Evolutionary conservation across 1,139 yeast genomes (phyloP).

Genomic region (Saccharomycopsis crataegensis): DNA sequence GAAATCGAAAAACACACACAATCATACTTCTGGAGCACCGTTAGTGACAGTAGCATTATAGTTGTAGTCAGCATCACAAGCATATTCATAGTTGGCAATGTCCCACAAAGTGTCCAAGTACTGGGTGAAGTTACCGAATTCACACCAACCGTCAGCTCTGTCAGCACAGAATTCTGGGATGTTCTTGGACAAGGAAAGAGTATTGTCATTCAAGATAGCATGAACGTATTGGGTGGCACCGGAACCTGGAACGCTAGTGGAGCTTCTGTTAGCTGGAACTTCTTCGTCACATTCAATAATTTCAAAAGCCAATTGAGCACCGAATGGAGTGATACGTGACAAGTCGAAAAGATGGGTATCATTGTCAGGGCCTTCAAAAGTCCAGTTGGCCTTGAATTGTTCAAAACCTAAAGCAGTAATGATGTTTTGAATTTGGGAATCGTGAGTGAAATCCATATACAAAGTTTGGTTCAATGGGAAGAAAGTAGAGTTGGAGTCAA

Average conservation of each 20-base stretch:
- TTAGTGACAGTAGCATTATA: constrained; percentile 17
- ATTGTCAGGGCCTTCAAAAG: constrained; percentile 21
- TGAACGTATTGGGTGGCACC: constrained; percentile 19
- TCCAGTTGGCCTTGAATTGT: constrained; percentile 24
- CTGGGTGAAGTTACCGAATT: constrained; percentile 17
- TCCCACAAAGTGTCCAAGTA: constrained; percentile 22
- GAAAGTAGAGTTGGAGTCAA: constrained; percentile 19
- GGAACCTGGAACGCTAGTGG: constrained; percentile 11
- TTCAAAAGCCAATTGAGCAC: constrained; percentile 20
- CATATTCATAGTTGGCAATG: constrained; percentile 28
- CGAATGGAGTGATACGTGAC: constrained; percentile 21
- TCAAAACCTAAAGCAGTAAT: constrained; percentile 21
- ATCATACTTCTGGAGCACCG: constrained; percentile 17
- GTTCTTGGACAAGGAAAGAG: constrained; percentile 19
- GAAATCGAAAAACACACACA: too few relatives aligned
- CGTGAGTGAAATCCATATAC: constrained; percentile 22
- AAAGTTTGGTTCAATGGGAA: constrained; percentile 21
- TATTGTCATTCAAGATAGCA: constrained; percentile 20
- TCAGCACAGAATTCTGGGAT: constrained; percentile 21
- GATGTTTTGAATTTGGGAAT: constrained; percentile 19
- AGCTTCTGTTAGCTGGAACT: constrained; percentile 20
- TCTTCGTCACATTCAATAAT: constrained; percentile 21
- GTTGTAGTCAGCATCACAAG: constrained; percentile 27
- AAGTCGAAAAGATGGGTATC: constrained; percentile 23
- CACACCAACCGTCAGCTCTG: constrained; percentile 23